A percentile compares a stretch with the other conserved stretches of the same genome.
These are phyloP conservation scores for Crithidia acanthocephali DNA, from an alignment of 208 protist genomes.

Conservation along the genomic window DNA sequence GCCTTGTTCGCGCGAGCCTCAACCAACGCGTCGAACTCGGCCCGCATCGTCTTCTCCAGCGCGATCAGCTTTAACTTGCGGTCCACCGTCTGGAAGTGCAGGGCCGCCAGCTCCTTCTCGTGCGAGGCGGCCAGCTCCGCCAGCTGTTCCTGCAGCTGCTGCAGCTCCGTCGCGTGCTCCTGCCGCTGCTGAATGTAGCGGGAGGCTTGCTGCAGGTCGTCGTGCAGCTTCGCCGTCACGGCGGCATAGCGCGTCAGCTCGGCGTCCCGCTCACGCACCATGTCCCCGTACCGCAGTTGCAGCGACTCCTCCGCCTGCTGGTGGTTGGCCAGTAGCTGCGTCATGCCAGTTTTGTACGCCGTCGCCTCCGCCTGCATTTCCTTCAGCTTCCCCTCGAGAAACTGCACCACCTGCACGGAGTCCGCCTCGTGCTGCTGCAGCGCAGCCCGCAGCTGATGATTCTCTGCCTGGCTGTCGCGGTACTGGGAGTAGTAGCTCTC, in stretches of 20 bases:
- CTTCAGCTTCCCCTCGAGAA: constrained; percentile 54
- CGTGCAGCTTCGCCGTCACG: constrained; percentile 58
- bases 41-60: constrained; percentile 75
- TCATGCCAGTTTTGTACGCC: constrained; percentile 43
- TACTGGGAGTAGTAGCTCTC: constrained; percentile 54
- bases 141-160: constrained; percentile 68
- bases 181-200: constrained; percentile 66
- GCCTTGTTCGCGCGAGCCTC: too few relatives aligned
- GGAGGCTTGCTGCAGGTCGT: constrained; percentile 61
- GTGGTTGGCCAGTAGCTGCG: constrained; percentile 40
- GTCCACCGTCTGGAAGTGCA: constrained; percentile 84
- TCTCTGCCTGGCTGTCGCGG: constrained; percentile 44
- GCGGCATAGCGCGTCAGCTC: constrained; percentile 59
- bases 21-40: too few relatives aligned
- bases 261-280: constrained; percentile 67
- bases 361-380: constrained; percentile 31
- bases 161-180: constrained; percentile 63
- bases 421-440: constrained; percentile 59
- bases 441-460: constrained; percentile 48
- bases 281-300: constrained; percentile 49
- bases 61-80: constrained; percentile 83
- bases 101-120: constrained; percentile 63
- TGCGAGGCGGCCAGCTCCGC: constrained; percentile 58
- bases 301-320: constrained; percentile 36
- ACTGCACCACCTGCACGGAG: constrained; percentile 59